Percentiles rank a stretch among this genome's conserved stretches.
Evolutionary conservation across 441 rosid species (phyloP).

Genomic region (Erodium texanum): DNA sequence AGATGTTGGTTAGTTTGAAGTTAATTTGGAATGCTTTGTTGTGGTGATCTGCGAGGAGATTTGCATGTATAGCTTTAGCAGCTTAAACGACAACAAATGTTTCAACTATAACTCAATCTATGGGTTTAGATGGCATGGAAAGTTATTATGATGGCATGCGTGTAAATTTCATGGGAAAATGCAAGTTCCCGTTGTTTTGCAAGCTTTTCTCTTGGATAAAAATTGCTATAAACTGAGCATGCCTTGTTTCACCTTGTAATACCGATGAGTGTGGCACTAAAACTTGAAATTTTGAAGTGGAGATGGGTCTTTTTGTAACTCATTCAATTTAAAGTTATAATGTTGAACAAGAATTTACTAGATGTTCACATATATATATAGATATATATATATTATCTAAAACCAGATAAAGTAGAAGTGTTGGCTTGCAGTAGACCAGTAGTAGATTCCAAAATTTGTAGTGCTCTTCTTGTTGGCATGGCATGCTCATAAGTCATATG

Average conservation of each 20-base stretch:
- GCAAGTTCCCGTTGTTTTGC: neutral
- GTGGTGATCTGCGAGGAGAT: neutral
- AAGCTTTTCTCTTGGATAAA: neutral
- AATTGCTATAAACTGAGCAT: neutral
- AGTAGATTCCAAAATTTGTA: neutral
- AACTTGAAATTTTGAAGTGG: neutral
- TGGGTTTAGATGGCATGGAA: neutral
- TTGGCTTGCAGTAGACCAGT: neutral
- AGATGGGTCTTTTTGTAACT: neutral
- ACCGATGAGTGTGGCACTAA: neutral
- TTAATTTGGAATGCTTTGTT: neutral
- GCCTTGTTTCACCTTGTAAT: neutral
- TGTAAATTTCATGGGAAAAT: neutral
- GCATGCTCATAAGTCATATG: neutral
- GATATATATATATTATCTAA: no score
- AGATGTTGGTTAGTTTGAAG: neutral
- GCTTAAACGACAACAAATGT: neutral
- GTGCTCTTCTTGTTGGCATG: neutral
- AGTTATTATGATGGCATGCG: neutral
- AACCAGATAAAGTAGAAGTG: neutral
- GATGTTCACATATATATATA: no score
- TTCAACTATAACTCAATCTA: neutral
- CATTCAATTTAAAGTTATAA: neutral
- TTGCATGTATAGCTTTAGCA: neutral
- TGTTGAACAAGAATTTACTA: no score